Base-by-base conservation (phyloP, 225 moss, liverwort and hornwort genomes). In the Antitrichia curtipendula region DNA sequence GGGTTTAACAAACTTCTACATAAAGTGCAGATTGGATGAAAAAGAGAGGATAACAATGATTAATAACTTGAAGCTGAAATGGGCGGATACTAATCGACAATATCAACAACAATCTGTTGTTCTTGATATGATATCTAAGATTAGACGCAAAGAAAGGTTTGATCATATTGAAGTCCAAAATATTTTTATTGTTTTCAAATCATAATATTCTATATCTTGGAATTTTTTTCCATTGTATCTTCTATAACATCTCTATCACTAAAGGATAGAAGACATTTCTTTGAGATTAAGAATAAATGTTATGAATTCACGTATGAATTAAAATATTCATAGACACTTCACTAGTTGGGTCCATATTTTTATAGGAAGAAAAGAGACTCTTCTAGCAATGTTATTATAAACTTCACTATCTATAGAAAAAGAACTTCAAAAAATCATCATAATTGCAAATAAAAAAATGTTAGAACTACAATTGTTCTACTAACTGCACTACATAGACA, bases 111-210 rank as follows among this genome's bases (percentile, higher is more conserved):
- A 92, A 16, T 92, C 93, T 4, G 89, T 91, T 28, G 92, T 93
- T 69, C 86, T 93, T 18, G 92, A 93, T 81, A 93, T 91, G 52
- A 90, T 89, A 38, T 93, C 93, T 56, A 92, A 92, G 17, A 92
- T 88, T 63, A 85, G 76, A 84, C 92, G 92, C 78, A 93, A 93
- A 86, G 93, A 93, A n/a, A 90, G 86, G 92, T 90, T 74, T 68
- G 28, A 38, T 38, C 7, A 34, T 40, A 43, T 41, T 8, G 34
- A 34, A 31, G 7, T 32, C 13, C 14, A 53, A 54, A 47, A 22
- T 3, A 1, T 2, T 22, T 83, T 6, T 14, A 56, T 41, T 24
- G 18, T 15, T n/a, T n/a, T 56, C 7, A n/a, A 43, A 74, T 29
- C 9, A 25, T 24, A 43, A 9, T 43, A 57, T 65, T 54, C 1